Base-by-base conservation (phyloP, 2,329 filamentous ascomycete species). In the Chaetomiaceae sp. region DNA sequence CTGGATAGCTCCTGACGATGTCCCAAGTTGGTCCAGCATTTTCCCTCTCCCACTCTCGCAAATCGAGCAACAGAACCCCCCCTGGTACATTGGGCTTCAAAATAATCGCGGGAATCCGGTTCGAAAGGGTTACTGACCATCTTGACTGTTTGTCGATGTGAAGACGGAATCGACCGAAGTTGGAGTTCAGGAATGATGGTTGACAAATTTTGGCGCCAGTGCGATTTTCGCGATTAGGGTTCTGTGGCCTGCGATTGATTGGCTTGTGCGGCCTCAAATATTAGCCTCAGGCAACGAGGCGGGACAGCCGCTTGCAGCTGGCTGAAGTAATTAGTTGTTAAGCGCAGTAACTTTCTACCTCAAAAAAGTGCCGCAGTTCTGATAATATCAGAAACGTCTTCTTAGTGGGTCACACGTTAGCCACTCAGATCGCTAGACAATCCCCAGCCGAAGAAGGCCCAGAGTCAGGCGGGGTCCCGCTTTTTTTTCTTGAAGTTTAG, bases 161-260 rank as follows among this genome's bases (percentile, higher is more conserved):
- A 71, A 76, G 75, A 75, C 73, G 74, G 73, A 72, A 72, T 77
- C 76, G 75, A 72, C 72, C 69, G 73, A 72, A 71, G 73, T 75
- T 71, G 69, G 69, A 71, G 71, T 68, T 68, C 70, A 69, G 69
- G 70, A 69, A 70, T 75, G 72, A 66, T 68, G 61, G 57, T 57
- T 54, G 54, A 53, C 51, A 59, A 60, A 61, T 61, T 63, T 64
- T 62, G 61, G 60, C 53, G 58, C 55, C 61, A 56, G 57, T 57
- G 50, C 57, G 55, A 62, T 61, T 61, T 64, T 64, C 61, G 60
- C 59, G 59, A 61, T 64, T 64, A 64, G 60, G 61, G 61, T 58
- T 63, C 61, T 57, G 61, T 63, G 61, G 60, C 56, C 48, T 50
- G 13, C 32, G 54, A 50, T 42, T 55, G 53, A 54, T 60, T 61